Evolutionary conservation across 495 filamentous ascomycete species (phyloP).

Genomic region (Aspergillus cristatus): DNA sequence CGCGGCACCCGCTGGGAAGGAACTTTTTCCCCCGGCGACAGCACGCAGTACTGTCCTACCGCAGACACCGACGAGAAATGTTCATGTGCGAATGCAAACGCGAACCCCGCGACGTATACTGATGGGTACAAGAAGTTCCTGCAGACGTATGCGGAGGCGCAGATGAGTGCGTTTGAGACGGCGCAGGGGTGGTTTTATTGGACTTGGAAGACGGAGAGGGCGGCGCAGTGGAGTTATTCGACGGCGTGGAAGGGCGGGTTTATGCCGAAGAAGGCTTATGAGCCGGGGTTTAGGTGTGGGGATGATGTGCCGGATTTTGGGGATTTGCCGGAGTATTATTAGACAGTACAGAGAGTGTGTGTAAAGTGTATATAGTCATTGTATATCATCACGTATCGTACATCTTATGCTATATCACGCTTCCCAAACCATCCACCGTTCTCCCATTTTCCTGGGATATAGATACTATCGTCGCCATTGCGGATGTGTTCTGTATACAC

Average conservation of each 20-base stretch:
- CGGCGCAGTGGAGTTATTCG: conserved; percentile 92
- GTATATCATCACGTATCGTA: neutral
- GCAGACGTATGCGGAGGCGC: conserved; percentile 82
- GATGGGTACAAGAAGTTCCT: conserved; percentile 77
- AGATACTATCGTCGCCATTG: conserved; percentile 31
- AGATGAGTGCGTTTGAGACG: conserved; percentile 86
- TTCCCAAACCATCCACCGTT: conserved; percentile 59
- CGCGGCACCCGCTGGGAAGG: conserved; percentile 88
- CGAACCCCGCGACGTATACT: conserved; percentile 56
- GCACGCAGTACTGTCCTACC: conserved; percentile 61
- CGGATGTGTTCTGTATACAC: conserved; percentile 42
- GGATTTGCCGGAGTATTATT: conserved; percentile 62
- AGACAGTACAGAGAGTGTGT: no score
- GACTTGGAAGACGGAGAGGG: conserved; percentile 77
- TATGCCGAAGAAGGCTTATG: conserved; percentile 69
- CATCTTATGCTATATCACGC: neutral
- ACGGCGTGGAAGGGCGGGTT: conserved; percentile 74
- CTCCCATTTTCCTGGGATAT: conserved; percentile 61
- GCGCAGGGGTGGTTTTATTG: conserved; percentile 98
- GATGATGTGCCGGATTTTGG: conserved; percentile 60
- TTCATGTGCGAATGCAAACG: conserved; percentile 67
- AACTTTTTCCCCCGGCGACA: conserved; percentile 53
- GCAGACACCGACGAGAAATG: conserved; percentile 45
- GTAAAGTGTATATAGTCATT: no score
- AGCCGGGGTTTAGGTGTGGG: conserved; percentile 67